Conservation (phyloP, 2,329 filamentous ascomycete genomes). For the Fusarium virguliforme region DNA sequence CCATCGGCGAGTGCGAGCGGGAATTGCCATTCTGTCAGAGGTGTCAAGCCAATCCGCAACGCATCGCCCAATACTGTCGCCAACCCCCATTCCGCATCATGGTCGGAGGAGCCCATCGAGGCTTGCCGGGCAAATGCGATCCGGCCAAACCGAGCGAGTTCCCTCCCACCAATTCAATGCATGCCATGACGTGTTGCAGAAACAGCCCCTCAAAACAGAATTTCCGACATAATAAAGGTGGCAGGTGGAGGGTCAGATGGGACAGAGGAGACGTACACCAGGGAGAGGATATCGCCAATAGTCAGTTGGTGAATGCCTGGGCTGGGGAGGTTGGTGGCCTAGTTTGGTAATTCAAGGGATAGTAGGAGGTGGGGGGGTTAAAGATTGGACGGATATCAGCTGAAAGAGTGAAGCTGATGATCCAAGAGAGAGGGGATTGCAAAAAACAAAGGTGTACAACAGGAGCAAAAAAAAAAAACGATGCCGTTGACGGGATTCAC, state of each 20-base stretch:
- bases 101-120: slow-evolving; percentile 32
- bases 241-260: slow-evolving; percentile 45
- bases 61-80: slow-evolving; percentile 44
- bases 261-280: slow-evolving; percentile 47
- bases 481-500: slow-evolving; percentile 48
- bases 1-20: slow-evolving; percentile 29
- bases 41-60: slow-evolving; percentile 32
- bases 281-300: slow-evolving; percentile 53
- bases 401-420: slow-evolving; percentile 63
- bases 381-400: slow-evolving; percentile 60
- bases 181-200: slow-evolving; percentile 45
- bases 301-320: slow-evolving; percentile 46
- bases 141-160: slow-evolving; percentile 37
- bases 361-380: slow-evolving; percentile 37
- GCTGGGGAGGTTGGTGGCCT: slow-evolving; percentile 42
- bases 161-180: slow-evolving; percentile 43
- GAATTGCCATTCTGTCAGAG: slow-evolving; percentile 7
- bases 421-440: slow-evolving; percentile 49
- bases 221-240: slow-evolving; percentile 35
- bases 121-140: slow-evolving; percentile 12
- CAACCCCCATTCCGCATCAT: slow-evolving; percentile 44
- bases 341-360: slow-evolving; percentile 44
- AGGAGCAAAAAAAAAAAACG: slow-evolving; percentile 41
- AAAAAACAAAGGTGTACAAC: slow-evolving; percentile 46
- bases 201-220: slow-evolving; percentile 33